Evolutionary conservation across 1,284 basidiomycete genomes (phyloP), one percentile per base, ranked within the genome.

Genomic region (Puccinia brachypodii): DNA sequence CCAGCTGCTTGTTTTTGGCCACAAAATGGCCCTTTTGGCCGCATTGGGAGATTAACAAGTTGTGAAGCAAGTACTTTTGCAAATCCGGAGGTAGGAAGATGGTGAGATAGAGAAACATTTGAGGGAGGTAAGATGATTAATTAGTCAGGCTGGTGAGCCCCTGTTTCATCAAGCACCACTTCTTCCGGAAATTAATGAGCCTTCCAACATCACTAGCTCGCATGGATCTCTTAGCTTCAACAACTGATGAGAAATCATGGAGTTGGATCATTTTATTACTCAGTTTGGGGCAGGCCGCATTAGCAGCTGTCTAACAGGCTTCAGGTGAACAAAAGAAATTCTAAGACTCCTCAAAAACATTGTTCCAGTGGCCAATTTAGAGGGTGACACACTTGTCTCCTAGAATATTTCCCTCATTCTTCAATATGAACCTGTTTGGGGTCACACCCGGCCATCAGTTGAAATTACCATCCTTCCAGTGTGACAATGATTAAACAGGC

Each of bases 121-220:
- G 36, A 13, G 69, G 69, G 16, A 72, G 69, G 28, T 72, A 72
- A 14, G 28, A 38, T 16, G 69, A 72, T 22, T 72, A 72, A 14
- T 72, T 42, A 28, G 40, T 72, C 1, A 72, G 28, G 3, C 69
- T n/a, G 1, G 13, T 44, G n/a, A 72, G 40, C 6, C 22, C 69
- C 40, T 72, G 69, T 11, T 11, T 22, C 69, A 72, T 72, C 40
- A 72, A 16, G 28, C 36, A 47, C 42, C 69, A 72, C 16, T 50
- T 42, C 19, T 69, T 69, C 66, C 66, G 38, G 3, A 69, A 4
- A 11, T 25, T n/a, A 4, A 69, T 69, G 36, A 69, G 60, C 4
- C 64, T 13, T 38, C 64, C 64, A n/a, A 72, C 19, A n/a, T 72
- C 69, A 22, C 36, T 40, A 1, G 69, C 19, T 2, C 28, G 11